phyloP scores from a whole-genome alignment of 2,329 filamentous ascomycete species.

The Plenodomus lindquistii region DNA sequence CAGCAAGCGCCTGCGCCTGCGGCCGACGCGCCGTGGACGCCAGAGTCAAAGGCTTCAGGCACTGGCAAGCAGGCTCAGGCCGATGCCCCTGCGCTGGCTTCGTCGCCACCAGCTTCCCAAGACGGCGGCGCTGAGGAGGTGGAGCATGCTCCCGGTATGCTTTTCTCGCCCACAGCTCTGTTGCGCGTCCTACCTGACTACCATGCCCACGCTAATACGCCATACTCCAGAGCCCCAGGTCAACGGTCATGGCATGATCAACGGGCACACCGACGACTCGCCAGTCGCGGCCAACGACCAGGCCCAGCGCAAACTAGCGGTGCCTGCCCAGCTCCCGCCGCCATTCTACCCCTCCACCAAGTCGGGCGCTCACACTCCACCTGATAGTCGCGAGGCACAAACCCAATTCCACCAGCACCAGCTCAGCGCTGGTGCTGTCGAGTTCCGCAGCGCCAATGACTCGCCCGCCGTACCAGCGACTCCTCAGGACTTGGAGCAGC shows the following conservation, averaged over 20 bases:
- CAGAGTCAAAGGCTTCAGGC: constrained; percentile 31
- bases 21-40: constrained; percentile 28
- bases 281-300: constrained; percentile 22
- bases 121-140: constrained; percentile 17
- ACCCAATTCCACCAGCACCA: constrained; percentile 23
- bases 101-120: constrained; percentile 18
- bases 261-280: constrained; percentile 7
- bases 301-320: constrained; percentile 21
- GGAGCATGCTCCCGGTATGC: not conserved
- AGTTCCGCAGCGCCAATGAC: constrained; percentile 46
- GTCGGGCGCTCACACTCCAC: constrained; percentile 24
- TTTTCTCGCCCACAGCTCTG: not conserved
- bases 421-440: constrained; percentile 39
- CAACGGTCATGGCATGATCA: constrained; percentile 4
- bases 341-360: constrained; percentile 42
- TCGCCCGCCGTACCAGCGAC: constrained; percentile 46
- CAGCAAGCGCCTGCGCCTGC: constrained; percentile 9
- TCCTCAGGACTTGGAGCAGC: constrained; percentile 26
- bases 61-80: constrained; percentile 11
- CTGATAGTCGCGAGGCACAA: constrained; percentile 20
- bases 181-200: not conserved
- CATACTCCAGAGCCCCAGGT: constrained; percentile 4
- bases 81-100: constrained; percentile 12
- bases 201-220: constrained; percentile 1
- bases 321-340: constrained; percentile 39